phyloP scores from a whole-genome alignment of 768 basidiomycete species.

The Cantharellus cinnabarinus region DNA sequence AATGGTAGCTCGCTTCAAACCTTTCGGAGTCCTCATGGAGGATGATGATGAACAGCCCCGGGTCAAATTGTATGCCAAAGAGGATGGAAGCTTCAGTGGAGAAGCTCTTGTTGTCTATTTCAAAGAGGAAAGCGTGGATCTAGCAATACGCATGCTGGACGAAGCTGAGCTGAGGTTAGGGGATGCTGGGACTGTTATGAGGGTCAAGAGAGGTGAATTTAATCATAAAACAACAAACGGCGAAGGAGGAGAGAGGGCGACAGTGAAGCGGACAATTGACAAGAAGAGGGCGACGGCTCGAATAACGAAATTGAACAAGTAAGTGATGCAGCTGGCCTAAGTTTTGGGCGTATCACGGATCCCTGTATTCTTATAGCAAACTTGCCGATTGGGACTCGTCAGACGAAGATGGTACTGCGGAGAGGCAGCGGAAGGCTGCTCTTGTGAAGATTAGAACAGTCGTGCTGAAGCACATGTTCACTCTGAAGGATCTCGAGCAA shows the following conservation, averaged over 20 bases:
- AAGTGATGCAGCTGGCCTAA: neutral
- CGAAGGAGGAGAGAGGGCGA: slow-evolving; percentile 18
- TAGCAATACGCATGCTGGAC: slow-evolving; percentile 72
- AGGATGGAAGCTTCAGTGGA: slow-evolving; percentile 74
- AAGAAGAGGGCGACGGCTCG: slow-evolving; percentile 58
- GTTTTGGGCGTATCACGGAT: neutral
- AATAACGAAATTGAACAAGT: slow-evolving; percentile 81
- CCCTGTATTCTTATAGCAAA: slow-evolving; percentile 34
- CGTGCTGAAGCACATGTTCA: slow-evolving; percentile 92
- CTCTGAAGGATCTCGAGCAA: slow-evolving; percentile 61
- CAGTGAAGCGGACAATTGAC: slow-evolving; percentile 27
- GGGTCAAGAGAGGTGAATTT: slow-evolving; percentile 58
- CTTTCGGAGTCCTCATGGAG: slow-evolving; percentile 82
- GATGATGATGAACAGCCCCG: slow-evolving; percentile 83
- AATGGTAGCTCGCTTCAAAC: slow-evolving; percentile 69
- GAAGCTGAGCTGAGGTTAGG: slow-evolving; percentile 82
- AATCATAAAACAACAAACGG: slow-evolving; percentile 36
- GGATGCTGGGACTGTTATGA: slow-evolving; percentile 50
- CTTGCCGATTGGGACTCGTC: slow-evolving; percentile 87
- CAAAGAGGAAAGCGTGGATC: slow-evolving; percentile 82
- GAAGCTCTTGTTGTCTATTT: slow-evolving; percentile 94
- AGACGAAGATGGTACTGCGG: slow-evolving; percentile 68
- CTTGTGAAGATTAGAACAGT: slow-evolving; percentile 50
- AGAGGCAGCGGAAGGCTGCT: slow-evolving; percentile 30
- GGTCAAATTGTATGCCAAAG: slow-evolving; percentile 84